Evolutionary conservation across 148 eudicot genomes (phyloP), one percentile per base, ranked within the genome.

Genomic region (Drosera capensis): DNA sequence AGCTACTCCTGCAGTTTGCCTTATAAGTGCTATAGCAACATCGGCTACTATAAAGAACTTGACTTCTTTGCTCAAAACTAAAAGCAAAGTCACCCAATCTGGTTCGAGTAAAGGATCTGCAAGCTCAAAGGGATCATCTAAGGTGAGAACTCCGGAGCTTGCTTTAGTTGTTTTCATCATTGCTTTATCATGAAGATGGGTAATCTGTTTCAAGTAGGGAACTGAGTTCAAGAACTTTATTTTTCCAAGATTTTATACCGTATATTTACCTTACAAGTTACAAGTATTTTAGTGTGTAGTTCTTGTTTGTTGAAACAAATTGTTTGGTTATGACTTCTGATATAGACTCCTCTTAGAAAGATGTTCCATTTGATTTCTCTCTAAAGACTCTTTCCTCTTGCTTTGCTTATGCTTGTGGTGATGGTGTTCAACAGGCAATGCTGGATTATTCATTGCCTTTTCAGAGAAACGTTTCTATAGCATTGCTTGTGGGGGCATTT

Each of bases 1-100:
- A 37, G 97, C 97, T 28, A 80, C 97, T 16, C 97, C 97, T 55
- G 97, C 97, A 21, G 75, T 90, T 14, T 90, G 97, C 67, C 93
- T 90, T 61, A 73, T 90, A 47, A 90, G 97, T 73, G 93, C 87
- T 45, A 74, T 90, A 63, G 97, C 97, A 41, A 95, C 84, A 48
- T 90, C 97, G 48, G 87, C 97, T 34, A 90, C 97, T 31, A 46
- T 84, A 48, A 90, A 90, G 69, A 90, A 84, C 64, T 59, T 88
- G 45, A 84, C 87, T 54, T 80, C 71, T 51, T 38, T 78, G 69
- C 40, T 84, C 15, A 71, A 90, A 64, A 66, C 69, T 17, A 80
- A 80, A 59, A 65, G 45, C 67, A 87, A 87, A 58, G 66, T 48
- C 41, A 20, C 59, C 36, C 70, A 50, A 20, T 44, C 74, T 51